These are phyloP conservation scores for Phytophthora macrochlamydospora DNA, from an alignment of 352 stramenopile species.

Conservation along the genomic window DNA sequence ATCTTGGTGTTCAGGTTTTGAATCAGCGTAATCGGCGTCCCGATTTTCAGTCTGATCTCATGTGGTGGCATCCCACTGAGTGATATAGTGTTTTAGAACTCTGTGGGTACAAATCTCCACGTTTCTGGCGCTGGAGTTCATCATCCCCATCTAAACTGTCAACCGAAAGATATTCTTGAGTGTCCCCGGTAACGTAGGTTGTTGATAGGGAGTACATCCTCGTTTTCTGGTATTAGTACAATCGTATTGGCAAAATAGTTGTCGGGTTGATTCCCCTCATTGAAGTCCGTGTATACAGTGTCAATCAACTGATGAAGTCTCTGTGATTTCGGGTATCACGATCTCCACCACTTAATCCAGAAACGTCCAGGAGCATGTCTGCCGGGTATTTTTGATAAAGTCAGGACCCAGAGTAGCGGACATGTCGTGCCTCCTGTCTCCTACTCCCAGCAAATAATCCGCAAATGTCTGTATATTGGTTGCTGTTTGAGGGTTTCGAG, in stretches of 20 bases:
- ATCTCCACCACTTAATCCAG: neutral
- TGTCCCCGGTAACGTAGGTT: neutral
- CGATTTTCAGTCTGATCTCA: conserved; percentile 6
- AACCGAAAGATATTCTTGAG: neutral
- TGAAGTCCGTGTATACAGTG: neutral
- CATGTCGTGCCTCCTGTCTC: neutral
- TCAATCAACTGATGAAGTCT: neutral
- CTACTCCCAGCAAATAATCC: neutral
- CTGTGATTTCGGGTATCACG: neutral
- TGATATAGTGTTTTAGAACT: conserved; percentile 4
- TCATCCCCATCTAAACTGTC: conserved; percentile 4
- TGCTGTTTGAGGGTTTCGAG: neutral
- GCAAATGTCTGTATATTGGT: neutral
- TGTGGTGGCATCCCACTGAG: conserved; percentile 11
- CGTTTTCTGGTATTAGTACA: neutral
- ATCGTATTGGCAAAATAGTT: conserved; percentile 1
- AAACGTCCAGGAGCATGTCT: conserved; percentile 6
- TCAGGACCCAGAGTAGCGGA: neutral
- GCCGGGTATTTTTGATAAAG: conserved; percentile 1
- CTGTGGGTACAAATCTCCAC: neutral
- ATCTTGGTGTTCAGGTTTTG: conserved; percentile 7
- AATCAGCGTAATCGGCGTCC: neutral
- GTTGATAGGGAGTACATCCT: neutral
- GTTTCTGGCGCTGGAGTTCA: conserved; percentile 6
- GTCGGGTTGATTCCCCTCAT: neutral